A percentile compares a stretch with the other conserved stretches of the same genome.
These are phyloP conservation scores for Lyophyllum atratum DNA, from an alignment of 768 basidiomycete species.

Conservation along the genomic window DNA sequence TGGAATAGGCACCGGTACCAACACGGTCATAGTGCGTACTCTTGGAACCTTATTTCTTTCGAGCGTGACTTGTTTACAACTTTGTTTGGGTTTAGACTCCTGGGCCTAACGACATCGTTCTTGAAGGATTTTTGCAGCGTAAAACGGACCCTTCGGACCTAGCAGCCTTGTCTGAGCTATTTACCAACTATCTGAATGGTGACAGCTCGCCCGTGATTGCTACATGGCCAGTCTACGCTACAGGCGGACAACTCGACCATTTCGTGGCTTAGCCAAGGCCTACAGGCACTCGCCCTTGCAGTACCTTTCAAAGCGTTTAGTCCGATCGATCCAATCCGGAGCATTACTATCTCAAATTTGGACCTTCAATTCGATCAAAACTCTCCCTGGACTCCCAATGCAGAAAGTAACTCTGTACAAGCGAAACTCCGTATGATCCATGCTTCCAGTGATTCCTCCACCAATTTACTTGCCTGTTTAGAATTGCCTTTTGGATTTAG, in stretches of 20 bases:
- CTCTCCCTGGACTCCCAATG: constrained; percentile 58
- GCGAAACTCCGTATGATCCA: constrained; percentile 52
- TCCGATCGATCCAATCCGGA: constrained; percentile 62
- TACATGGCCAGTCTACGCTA: constrained; percentile 55
- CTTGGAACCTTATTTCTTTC: background rate
- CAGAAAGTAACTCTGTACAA: constrained; percentile 58
- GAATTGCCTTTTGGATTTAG: constrained; percentile 75
- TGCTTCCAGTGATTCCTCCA: background rate
- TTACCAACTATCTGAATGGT: constrained; percentile 73
- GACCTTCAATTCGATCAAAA: constrained; percentile 55
- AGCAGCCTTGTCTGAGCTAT: constrained; percentile 56
- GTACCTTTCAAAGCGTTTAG: constrained; percentile 59
- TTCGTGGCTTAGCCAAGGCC: constrained; percentile 67
- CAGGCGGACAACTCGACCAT: constrained; percentile 58
- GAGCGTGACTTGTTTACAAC: background rate
- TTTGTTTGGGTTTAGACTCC: constrained; percentile 38
- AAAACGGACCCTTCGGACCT: constrained; percentile 51
- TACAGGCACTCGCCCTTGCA: constrained; percentile 55
- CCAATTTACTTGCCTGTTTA: constrained; percentile 23
- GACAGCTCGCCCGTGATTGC: constrained; percentile 60
- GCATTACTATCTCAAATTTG: constrained; percentile 64
- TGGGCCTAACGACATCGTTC: constrained; percentile 58
- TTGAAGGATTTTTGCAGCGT: constrained; percentile 56
- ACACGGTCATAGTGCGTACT: constrained; percentile 53
- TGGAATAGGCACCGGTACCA: constrained; percentile 53